Percentiles rank a stretch among this genome's conserved stretches.
These are phyloP conservation scores for Jasminum sambac DNA, from an alignment of 257 asterid genomes.

Conservation along the genomic window DNA sequence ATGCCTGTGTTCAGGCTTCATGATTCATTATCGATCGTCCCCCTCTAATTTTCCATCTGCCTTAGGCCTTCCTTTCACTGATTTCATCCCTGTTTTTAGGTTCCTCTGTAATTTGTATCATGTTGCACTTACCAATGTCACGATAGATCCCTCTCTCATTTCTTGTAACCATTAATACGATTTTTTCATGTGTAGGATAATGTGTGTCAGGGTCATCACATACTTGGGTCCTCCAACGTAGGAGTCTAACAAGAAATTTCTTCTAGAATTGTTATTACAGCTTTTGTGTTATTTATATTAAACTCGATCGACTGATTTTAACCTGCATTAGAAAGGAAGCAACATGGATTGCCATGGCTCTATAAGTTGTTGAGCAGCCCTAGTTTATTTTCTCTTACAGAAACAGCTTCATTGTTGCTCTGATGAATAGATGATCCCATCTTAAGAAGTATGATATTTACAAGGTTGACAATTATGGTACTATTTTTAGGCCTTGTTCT, in stretches of 20 bases:
- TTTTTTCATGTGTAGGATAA: background rate
- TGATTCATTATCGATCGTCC: background rate
- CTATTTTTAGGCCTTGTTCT: too few relatives aligned
- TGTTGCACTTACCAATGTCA: background rate
- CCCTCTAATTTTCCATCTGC: background rate
- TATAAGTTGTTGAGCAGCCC: background rate
- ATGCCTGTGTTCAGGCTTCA: background rate
- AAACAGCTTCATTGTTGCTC: background rate
- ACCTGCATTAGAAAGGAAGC: background rate
- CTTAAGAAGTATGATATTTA: background rate
- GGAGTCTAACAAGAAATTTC: background rate
- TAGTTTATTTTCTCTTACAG: background rate
- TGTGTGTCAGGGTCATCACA: background rate
- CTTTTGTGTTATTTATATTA: background rate
- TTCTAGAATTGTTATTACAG: background rate
- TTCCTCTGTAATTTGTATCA: background rate
- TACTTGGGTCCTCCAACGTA: background rate
- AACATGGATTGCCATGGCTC: background rate
- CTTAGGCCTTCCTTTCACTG: background rate
- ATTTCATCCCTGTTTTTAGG: background rate
- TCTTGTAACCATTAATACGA: background rate
- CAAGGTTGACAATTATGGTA: background rate
- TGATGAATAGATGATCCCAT: background rate
- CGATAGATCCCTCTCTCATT: background rate
- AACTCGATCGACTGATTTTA: background rate